Evolutionary conservation across 2,329 filamentous ascomycete species (phyloP).

Genomic region (Trichothecium roseum): DNA sequence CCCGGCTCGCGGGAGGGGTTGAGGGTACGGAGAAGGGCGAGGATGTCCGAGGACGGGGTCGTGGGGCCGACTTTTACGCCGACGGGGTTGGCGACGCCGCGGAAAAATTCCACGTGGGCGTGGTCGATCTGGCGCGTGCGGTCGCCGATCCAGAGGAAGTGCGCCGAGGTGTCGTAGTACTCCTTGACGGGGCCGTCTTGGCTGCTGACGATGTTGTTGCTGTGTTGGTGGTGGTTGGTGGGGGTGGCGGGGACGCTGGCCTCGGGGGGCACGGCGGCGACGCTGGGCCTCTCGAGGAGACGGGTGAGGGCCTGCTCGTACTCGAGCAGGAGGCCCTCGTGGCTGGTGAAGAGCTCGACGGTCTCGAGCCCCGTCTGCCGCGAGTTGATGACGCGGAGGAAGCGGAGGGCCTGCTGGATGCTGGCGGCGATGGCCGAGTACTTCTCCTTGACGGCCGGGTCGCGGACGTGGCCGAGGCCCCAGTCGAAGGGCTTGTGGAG

Average conservation of each 20-base stretch:
- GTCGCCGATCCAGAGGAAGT: constrained; percentile 98
- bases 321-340: constrained; percentile 87
- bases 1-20: constrained; percentile 76
- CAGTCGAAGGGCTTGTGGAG: constrained; percentile 90
- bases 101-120: constrained; percentile 94
- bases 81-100: constrained; percentile 89
- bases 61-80: constrained; percentile 92
- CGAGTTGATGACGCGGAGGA: constrained; percentile 89
- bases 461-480: constrained; percentile 83
- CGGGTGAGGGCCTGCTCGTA: constrained; percentile 88
- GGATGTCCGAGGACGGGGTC: constrained; percentile 66
- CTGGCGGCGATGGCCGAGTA: constrained; percentile 78
- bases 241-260: constrained; percentile 10
- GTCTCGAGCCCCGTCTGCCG: constrained; percentile 77
- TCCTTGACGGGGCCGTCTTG: constrained; percentile 32
- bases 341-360: constrained; percentile 89
- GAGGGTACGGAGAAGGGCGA: constrained; percentile 70
- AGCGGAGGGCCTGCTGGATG: constrained; percentile 82
- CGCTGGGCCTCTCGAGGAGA: constrained; percentile 52
- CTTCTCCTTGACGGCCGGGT: constrained; percentile 72
- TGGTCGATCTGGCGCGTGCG: constrained; percentile 88
- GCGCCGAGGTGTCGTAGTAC: constrained; percentile 89
- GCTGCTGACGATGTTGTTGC: too few species aligned
- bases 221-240: constrained; percentile 6
- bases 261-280: constrained; percentile 32